Base-by-base conservation (phyloP, 73 alveolate species). In the Uronychia setigera region DNA sequence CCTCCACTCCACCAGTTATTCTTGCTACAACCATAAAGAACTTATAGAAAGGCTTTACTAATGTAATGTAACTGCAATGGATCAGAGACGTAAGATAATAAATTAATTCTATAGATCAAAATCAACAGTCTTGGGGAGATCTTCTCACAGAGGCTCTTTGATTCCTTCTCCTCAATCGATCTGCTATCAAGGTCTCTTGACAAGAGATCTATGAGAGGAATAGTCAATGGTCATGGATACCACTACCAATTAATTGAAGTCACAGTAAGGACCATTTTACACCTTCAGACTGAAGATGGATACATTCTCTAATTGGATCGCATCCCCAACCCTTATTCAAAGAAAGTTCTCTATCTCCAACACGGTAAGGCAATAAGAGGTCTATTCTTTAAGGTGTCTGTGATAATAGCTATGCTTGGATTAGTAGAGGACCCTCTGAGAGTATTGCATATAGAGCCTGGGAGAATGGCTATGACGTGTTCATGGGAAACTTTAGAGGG, bases 401-500 rank as follows among this genome's bases (percentile, higher is more conserved):
- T 30, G 91, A 85, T 31, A 85, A 85, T 78, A 77, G 91, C 57
- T 58, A 74, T 35, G 77, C 87, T 1, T 85, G 91, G 91, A 79
- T 85, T 35, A 81, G 58, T 31, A 83, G 77, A 46, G 91, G 91
- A 25, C 82, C 91, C 14, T 77, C 91, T 1, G 91, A 85, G 30
- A 77, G 87, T 31, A 27, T 77, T 27, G 85, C 91, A 1, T 85
- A 85, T 58, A 19, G 77, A 29, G 86, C 91, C 0, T 77, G 67
- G 33, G 91, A 85, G 57, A 79, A 35, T 11, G 91, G 91, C 14
- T 85, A 35, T 85, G 91, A 85, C 77, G 58, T 85, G 30, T 85
- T 85, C 75, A 33, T 85, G 35, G 91, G 91, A 5, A 85, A 85
- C 57, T 85, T 85, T 31, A 85, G 91, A 85, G 91, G 91, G 29